A percentile compares a stretch with the other conserved stretches of the same genome.
These are phyloP conservation scores for Rhizoctonia solani DNA, from an alignment of 1,284 basidiomycete genomes.

Conservation along the genomic window DNA sequence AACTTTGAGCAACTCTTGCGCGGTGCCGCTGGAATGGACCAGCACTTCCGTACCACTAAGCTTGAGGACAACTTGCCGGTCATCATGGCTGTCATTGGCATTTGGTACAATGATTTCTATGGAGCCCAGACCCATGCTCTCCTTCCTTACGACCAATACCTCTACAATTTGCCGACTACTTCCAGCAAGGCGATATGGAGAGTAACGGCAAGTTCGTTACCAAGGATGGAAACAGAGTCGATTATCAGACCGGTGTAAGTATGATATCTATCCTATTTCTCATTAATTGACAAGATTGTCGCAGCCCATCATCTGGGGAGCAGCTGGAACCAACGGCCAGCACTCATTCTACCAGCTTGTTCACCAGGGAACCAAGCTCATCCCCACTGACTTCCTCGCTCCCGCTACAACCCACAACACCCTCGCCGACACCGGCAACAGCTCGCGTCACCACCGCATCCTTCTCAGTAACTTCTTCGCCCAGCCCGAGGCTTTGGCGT, in stretches of 20 bases:
- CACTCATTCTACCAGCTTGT: slow-evolving; percentile 99
- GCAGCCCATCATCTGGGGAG: slow-evolving; percentile 98
- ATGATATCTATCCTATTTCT: neutral
- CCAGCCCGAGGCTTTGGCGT: slow-evolving; percentile 95
- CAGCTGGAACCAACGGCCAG: slow-evolving; percentile 96
- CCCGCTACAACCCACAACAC: slow-evolving; percentile 95
- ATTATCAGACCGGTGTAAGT: slow-evolving; percentile 94
- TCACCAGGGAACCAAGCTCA: slow-evolving; percentile 92
- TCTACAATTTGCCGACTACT: slow-evolving; percentile 99
- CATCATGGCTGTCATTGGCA: slow-evolving; percentile 85
- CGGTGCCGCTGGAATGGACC: slow-evolving; percentile 97
- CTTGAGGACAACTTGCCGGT: slow-evolving; percentile 93
- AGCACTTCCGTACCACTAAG: slow-evolving; percentile 89
- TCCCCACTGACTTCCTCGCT: slow-evolving; percentile 94
- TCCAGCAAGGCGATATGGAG: slow-evolving; percentile 99
- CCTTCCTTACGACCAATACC: slow-evolving; percentile 97
- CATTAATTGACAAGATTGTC: slow-evolving; percentile 19
- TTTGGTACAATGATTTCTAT: slow-evolving; percentile 99
- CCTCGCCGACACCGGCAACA: slow-evolving; percentile 66
- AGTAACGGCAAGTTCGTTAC: slow-evolving; percentile 98
- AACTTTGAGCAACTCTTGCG: slow-evolving; percentile 89
- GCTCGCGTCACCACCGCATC: slow-evolving; percentile 88
- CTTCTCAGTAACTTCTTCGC: slow-evolving; percentile 98
- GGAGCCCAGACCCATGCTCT: slow-evolving; percentile 93
- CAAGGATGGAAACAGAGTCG: slow-evolving; percentile 87